Evolutionary conservation across 2,329 filamentous ascomycete genomes (phyloP).

Genomic region (Bipolaris zeicola): DNA sequence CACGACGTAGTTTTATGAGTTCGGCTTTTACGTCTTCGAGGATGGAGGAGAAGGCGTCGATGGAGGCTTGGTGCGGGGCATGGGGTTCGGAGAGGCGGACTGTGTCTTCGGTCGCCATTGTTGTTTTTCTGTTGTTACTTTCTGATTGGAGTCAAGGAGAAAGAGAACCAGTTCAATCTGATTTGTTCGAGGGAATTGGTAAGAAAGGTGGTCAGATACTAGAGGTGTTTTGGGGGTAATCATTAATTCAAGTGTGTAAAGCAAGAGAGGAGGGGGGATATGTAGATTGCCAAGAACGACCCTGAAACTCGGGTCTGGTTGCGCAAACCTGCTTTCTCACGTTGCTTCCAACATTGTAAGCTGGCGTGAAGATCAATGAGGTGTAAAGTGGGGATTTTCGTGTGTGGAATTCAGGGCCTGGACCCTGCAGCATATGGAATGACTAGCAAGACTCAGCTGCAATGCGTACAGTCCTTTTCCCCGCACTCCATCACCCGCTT

Average conservation of each 20-base stretch:
- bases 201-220: too few relatives aligned
- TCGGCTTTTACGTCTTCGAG: slow-evolving; percentile 40
- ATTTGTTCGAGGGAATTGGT: too few relatives aligned
- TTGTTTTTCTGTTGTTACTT: background rate
- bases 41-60: slow-evolving; percentile 41
- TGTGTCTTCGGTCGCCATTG: slow-evolving; percentile 47
- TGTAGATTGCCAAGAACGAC: too few relatives aligned
- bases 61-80: slow-evolving; percentile 42
- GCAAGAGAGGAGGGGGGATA: too few relatives aligned
- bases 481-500: background rate
- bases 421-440: background rate
- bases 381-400: too few relatives aligned
- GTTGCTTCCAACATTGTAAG: too few relatives aligned
- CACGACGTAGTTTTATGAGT: slow-evolving; percentile 42
- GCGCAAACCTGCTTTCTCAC: too few relatives aligned
- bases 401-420: background rate
- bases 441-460: background rate
- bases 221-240: too few relatives aligned
- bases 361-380: too few relatives aligned
- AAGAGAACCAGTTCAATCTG: too few relatives aligned
- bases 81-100: slow-evolving; percentile 42
- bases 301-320: too few relatives aligned
- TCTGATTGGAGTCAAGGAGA: background rate
- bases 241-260: too few relatives aligned
- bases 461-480: background rate